Percentiles rank a stretch among this genome's conserved stretches.
Conservation (phyloP, 2,329 filamentous ascomycete species). For the Fusarium pseudocircinatum region DNA sequence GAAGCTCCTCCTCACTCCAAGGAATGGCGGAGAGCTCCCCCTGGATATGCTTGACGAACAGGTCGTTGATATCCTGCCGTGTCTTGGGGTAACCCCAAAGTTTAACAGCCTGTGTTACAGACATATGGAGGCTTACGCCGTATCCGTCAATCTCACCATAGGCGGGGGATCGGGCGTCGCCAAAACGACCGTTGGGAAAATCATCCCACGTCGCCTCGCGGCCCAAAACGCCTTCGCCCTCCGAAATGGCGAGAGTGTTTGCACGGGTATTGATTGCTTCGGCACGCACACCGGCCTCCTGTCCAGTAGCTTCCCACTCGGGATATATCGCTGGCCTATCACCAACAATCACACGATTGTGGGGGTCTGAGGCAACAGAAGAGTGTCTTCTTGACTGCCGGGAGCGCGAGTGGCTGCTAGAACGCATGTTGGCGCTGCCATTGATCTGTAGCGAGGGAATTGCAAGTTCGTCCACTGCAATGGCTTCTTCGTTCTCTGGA, state of each 20-base stretch:
- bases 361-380: constrained; percentile 83
- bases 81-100: constrained; percentile 85
- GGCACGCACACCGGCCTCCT: constrained; percentile 79
- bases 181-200: constrained; percentile 95
- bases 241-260: constrained; percentile 91
- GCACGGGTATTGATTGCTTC: constrained; percentile 79
- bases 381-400: constrained; percentile 70
- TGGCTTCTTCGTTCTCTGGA: constrained; percentile 62
- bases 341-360: constrained; percentile 87
- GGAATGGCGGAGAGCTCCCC: constrained; percentile 85
- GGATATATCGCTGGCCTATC: constrained; percentile 67
- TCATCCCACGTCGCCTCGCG: constrained; percentile 99
- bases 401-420: constrained; percentile 48
- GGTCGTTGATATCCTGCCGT: constrained; percentile 74
- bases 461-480: constrained; percentile 56
- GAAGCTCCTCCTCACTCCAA: constrained; percentile 91
- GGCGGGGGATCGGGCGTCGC: constrained; percentile 89
- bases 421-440: constrained; percentile 51
- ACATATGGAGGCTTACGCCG: constrained; percentile 93
- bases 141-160: constrained; percentile 99
- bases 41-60: constrained; percentile 84
- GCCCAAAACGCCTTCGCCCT: constrained; percentile 88
- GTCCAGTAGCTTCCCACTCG: constrained; percentile 76
- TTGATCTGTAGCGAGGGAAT: constrained; percentile 57
- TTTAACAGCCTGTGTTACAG: constrained; percentile 80